These are phyloP conservation scores for Narthecium ossifragum DNA, from an alignment of 106 monocot species.

Conservation along the genomic window DNA sequence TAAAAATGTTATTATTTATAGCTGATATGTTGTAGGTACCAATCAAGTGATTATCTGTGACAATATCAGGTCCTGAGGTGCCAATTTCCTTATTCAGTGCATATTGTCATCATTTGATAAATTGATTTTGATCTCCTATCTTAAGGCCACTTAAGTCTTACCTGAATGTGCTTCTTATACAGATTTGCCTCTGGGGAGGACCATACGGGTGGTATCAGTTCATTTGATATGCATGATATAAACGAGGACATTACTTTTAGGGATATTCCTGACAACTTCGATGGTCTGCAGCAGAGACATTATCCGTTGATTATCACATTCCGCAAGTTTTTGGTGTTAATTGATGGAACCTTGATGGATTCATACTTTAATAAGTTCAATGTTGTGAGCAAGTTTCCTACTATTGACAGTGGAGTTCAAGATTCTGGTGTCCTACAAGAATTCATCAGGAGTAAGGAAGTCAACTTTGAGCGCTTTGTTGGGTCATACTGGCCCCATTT, in stretches of 20 bases:
- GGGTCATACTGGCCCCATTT: slow-evolving; percentile 64
- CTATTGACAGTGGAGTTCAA: slow-evolving; percentile 11
- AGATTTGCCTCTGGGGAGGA: slow-evolving; percentile 24
- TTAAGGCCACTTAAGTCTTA: too few species aligned
- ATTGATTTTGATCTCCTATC: too few species aligned
- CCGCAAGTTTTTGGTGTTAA: slow-evolving; percentile 58
- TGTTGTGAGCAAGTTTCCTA: slow-evolving; percentile 7
- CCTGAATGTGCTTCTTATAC: not conserved
- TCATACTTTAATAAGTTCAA: slow-evolving; percentile 55
- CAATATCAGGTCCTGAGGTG: too few species aligned
- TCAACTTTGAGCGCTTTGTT: slow-evolving; percentile 44
- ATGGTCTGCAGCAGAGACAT: slow-evolving; percentile 13
- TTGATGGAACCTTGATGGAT: slow-evolving; percentile 45
- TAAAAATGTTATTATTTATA: too few species aligned
- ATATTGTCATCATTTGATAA: too few species aligned
- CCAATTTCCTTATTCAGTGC: too few species aligned
- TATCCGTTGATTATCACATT: slow-evolving; percentile 59
- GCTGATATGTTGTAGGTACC: too few species aligned
- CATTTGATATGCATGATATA: slow-evolving; percentile 33
- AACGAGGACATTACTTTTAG: slow-evolving; percentile 24
- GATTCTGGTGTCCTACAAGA: slow-evolving; percentile 33
- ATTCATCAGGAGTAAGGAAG: slow-evolving; percentile 37
- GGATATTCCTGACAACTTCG: slow-evolving; percentile 56
- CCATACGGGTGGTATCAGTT: not conserved
- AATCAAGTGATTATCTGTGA: too few species aligned